Evolutionary conservation across 2,329 filamentous ascomycete species (phyloP).

Genomic region (Fusarium robinianum): DNA sequence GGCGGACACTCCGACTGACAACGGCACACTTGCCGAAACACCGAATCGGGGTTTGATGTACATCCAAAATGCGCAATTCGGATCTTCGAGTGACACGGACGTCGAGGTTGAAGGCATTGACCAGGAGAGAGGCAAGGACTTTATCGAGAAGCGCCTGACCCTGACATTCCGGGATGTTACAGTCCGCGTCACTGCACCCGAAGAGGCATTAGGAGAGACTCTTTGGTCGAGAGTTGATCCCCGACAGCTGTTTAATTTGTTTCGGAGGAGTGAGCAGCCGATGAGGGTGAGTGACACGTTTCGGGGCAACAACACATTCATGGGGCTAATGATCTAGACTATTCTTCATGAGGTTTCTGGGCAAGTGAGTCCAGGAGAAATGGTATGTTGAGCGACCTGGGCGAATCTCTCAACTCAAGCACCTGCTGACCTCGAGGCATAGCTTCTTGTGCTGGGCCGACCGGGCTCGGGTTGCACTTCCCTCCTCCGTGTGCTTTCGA

Average conservation of each 20-base stretch:
- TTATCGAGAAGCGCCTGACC: constrained; percentile 27
- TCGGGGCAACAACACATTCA: not conserved
- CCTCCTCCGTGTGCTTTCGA: constrained; percentile 38
- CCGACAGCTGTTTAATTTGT: constrained; percentile 15
- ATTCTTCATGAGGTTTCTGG: constrained; percentile 46
- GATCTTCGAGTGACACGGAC: constrained; percentile 28
- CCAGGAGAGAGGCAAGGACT: constrained; percentile 23
- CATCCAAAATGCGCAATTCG: constrained; percentile 8
- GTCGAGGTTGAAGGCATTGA: constrained; percentile 18
- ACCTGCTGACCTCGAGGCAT: constrained; percentile 13
- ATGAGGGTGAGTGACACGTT: constrained; percentile 10
- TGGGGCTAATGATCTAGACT: constrained; percentile 34
- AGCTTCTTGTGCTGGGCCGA: constrained; percentile 41
- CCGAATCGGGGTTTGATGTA: not conserved
- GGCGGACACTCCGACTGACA: constrained; percentile 8
- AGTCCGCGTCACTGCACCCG: constrained; percentile 24
- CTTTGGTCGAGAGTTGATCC: constrained; percentile 32
- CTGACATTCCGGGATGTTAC: constrained; percentile 29
- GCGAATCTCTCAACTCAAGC: not conserved
- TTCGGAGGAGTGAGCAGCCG: constrained; percentile 1
- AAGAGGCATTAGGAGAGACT: constrained; percentile 30
- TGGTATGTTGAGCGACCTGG: constrained; percentile 37
- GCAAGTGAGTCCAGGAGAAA: constrained; percentile 48
- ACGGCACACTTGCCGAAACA: constrained; percentile 2
- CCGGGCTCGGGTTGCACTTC: constrained; percentile 42